Evolutionary conservation across 2,329 filamentous ascomycete species (phyloP).

Genomic region (Apiospora marii): DNA sequence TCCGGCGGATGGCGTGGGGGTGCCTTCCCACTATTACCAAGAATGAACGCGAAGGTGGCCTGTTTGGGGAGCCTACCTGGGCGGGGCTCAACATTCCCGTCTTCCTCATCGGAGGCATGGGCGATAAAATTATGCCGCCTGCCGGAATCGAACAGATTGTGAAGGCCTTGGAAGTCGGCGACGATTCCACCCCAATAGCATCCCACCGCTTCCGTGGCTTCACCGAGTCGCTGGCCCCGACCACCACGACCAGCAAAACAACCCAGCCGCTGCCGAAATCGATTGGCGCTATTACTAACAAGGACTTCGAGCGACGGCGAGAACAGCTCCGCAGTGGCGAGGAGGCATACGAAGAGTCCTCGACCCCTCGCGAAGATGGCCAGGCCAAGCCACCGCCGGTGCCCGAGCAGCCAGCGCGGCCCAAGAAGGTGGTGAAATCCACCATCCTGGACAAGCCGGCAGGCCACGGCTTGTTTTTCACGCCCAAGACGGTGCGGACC

Average conservation of each 20-base stretch:
- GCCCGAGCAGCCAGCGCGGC: constrained; percentile 57
- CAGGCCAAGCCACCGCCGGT: constrained; percentile 42
- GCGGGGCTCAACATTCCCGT: constrained; percentile 74
- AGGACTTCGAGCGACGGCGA: constrained; percentile 45
- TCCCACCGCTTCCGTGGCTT: constrained; percentile 34
- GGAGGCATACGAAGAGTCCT: constrained; percentile 48
- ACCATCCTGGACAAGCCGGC: constrained; percentile 75
- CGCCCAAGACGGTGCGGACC: constrained; percentile 75
- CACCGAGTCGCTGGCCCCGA: constrained; percentile 58
- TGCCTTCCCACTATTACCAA: constrained; percentile 67
- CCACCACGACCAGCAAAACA: constrained; percentile 46
- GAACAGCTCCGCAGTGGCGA: constrained; percentile 35
- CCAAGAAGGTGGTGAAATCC: constrained; percentile 67
- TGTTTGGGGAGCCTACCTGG: constrained; percentile 78
- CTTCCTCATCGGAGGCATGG: constrained; percentile 79
- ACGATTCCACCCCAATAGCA: not conserved
- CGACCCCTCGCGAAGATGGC: constrained; percentile 57
- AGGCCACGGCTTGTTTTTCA: constrained; percentile 86
- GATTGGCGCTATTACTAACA: constrained; percentile 49
- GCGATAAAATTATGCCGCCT: constrained; percentile 79
- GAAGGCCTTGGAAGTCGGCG: constrained; percentile 45
- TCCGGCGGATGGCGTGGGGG: constrained; percentile 81
- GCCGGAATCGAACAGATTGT: constrained; percentile 74
- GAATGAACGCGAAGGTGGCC: constrained; percentile 63
- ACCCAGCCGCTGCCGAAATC: constrained; percentile 44